Conservation (phyloP, 352 stramenopile species). For the Phytophthora sojae region DNA sequence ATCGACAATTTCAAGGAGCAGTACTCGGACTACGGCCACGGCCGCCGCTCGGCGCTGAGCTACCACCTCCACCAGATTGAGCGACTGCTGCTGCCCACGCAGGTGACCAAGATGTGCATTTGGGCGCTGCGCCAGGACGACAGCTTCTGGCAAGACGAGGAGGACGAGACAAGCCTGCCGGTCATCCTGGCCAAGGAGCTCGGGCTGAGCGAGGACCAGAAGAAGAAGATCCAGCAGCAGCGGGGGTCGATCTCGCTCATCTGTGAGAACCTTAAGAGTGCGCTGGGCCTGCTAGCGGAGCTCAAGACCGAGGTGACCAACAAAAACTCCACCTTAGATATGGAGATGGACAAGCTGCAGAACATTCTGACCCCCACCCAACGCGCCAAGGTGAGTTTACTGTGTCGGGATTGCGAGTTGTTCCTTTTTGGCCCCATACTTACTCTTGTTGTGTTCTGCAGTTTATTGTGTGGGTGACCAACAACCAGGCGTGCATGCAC, state of each 20-base stretch:
- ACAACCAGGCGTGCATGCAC: conserved; percentile 96
- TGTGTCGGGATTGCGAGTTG: background rate
- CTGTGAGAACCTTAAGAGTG: conserved; percentile 91
- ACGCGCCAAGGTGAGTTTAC: conserved; percentile 81
- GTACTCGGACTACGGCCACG: conserved; percentile 93
- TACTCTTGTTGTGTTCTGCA: conserved; percentile 36
- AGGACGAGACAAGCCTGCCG: conserved; percentile 91
- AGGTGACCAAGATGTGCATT: conserved; percentile 95
- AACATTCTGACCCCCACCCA: conserved; percentile 95
- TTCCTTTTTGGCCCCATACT: conserved; percentile 1
- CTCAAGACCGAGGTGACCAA: conserved; percentile 89
- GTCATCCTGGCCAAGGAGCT: conserved; percentile 92
- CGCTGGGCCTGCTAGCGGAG: conserved; percentile 87
- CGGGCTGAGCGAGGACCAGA: conserved; percentile 92
- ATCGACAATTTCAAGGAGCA: conserved; percentile 96
- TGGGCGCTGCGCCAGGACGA: conserved; percentile 92
- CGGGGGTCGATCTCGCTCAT: conserved; percentile 78
- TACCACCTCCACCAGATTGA: conserved; percentile 95
- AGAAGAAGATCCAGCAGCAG: conserved; percentile 94
- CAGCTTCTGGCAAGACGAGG: conserved; percentile 89
- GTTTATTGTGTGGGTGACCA: conserved; percentile 97
- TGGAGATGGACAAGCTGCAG: conserved; percentile 94
- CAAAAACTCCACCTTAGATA: conserved; percentile 94
- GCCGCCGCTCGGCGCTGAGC: conserved; percentile 84
- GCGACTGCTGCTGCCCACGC: conserved; percentile 93